These are phyloP conservation scores for Amoebophrya sp. DNA, from an alignment of 169 alveolate genomes.

Conservation along the genomic window DNA sequence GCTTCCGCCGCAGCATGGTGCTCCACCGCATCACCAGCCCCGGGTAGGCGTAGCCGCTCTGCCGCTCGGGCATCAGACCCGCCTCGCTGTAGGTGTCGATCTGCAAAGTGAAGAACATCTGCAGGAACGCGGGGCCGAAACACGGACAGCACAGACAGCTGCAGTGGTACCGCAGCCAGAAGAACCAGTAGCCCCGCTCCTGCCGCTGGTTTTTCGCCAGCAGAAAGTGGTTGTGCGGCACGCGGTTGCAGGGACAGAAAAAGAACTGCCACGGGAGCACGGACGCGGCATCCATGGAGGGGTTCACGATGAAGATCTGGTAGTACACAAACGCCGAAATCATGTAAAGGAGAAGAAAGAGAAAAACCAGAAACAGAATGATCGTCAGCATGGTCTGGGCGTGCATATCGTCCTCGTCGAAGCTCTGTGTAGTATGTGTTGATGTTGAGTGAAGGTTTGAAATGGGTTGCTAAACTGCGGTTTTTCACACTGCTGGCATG, in stretches of 20 bases:
- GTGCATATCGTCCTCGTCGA: too few species aligned
- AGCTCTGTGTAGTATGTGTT: too few species aligned
- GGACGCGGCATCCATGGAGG: neutral
- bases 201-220: neutral
- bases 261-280: conserved; percentile 8
- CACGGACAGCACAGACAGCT: neutral
- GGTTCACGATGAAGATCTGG: neutral
- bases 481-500: too few species aligned
- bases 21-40: conserved; percentile 1
- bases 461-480: too few species aligned
- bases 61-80: neutral
- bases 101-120: neutral
- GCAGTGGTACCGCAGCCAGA: neutral
- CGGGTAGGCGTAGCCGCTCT: neutral
- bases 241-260: neutral
- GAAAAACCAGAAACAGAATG: too few species aligned
- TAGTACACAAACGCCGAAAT: neutral
- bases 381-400: too few species aligned
- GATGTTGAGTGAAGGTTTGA: too few species aligned
- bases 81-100: neutral
- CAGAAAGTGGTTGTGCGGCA: neutral
- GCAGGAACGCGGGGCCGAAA: neutral
- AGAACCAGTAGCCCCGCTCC: neutral
- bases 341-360: neutral
- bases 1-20: neutral